Base-by-base conservation (phyloP, 176 grass and related monocot species). In the Oryza brachyantha region DNA sequence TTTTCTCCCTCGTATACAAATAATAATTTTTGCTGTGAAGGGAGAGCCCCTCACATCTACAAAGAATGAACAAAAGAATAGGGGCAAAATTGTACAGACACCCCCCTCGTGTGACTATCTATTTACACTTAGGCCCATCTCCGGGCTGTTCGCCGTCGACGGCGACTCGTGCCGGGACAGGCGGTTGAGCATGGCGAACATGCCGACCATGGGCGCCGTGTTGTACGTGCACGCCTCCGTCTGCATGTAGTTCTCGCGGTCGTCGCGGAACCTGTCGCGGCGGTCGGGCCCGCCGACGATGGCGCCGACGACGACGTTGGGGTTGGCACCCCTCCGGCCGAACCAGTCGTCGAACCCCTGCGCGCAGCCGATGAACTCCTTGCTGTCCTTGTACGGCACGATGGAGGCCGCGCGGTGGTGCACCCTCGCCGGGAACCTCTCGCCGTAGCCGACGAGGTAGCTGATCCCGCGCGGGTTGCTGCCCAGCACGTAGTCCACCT, bases 371-470 rank as follows among this genome's bases (percentile, higher is more conserved):
- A 94, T 92, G 79, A 84, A 84, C 54, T 64, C 70, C 8, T 81
- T 82, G 42, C 84, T 82, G 39, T 76, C 76, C 71, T 88, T 91
- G 64, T 82, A 83, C 5, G 94, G 93, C 72, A 91, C 84, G 37
- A 99, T 90, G 17, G 96, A 89, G 0, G 96, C 86, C 0, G 77
- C 96, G 2, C 90, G 75, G 71, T 95, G 96, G 84, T 95, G 92
- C 61, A 93, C 88, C 17, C 78, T 25, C 0, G 61, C 79, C 0
- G 96, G 96, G 42, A 75, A 98, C 61, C 79, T 90, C 0, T 21
- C 11, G 38, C 96, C 90, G 68, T 89, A 99, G 0, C 96, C 96
- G 0, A 95, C 92, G 61, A 99, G 83, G 84, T 99, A 99, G 75
- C 90, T 89, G 27, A 90, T 93, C 25, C 55, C 68, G 21, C 68